Evolutionary conservation across 371 early-diverging fungal genomes (phyloP).

Genomic region (Zancudomyces culisetae): DNA sequence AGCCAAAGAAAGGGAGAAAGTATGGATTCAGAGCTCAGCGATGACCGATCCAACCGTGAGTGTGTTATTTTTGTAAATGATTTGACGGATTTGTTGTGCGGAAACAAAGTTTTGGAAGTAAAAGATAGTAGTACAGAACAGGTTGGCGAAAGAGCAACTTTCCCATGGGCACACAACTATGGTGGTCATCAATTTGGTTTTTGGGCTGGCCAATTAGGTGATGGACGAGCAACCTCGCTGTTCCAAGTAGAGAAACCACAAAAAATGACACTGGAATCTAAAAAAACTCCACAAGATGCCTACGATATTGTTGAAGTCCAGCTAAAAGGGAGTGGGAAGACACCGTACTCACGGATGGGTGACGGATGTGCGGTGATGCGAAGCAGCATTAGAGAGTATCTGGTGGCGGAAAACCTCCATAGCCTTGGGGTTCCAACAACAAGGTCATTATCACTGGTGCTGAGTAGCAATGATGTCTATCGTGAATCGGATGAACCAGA

Average conservation of each 20-base stretch:
- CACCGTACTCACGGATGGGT: constrained; percentile 70
- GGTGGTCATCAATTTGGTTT: constrained; percentile 79
- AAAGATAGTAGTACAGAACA: constrained; percentile 4
- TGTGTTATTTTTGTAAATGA: neutral
- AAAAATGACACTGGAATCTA: neutral
- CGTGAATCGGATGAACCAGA: constrained; percentile 56
- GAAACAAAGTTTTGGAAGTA: neutral
- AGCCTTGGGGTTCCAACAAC: constrained; percentile 65
- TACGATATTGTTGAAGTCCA: constrained; percentile 56
- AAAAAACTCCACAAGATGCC: too few relatives aligned
- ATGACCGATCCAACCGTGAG: neutral
- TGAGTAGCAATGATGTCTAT: constrained; percentile 37
- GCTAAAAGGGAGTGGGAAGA: constrained; percentile 68
- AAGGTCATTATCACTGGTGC: constrained; percentile 47
- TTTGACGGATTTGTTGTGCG: neutral
- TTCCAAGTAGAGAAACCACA: constrained; percentile 21
- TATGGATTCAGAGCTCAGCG: neutral
- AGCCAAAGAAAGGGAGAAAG: neutral
- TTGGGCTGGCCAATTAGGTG: constrained; percentile 44
- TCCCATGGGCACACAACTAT: constrained; percentile 69
- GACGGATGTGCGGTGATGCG: constrained; percentile 75
- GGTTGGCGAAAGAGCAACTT: constrained; percentile 22
- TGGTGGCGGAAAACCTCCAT: constrained; percentile 58
- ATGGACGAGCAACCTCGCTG: constrained; percentile 69
- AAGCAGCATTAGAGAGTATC: constrained; percentile 65